Percentiles rank a stretch among this genome's conserved stretches.
These are phyloP conservation scores for Populus davidiana DNA, from an alignment of 345 rosid species.

Conservation along the genomic window DNA sequence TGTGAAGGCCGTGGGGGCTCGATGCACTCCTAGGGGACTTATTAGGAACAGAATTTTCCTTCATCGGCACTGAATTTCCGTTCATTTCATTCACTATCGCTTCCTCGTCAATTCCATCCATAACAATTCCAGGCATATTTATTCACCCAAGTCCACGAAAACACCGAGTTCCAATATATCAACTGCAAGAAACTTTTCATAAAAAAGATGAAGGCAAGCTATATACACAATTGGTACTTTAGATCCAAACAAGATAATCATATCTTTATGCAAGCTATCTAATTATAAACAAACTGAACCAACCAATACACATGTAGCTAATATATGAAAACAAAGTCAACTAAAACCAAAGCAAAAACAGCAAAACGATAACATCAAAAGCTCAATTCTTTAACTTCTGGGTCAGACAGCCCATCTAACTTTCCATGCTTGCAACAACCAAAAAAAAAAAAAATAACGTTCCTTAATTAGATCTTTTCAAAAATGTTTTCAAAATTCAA, in stretches of 20 bases:
- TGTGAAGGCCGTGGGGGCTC: conserved; percentile 33
- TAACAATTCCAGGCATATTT: conserved; percentile 53
- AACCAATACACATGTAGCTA: background rate
- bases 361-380: conserved; percentile 15
- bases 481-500: background rate
- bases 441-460: background rate
- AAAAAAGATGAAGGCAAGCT: background rate
- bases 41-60: conserved; percentile 37
- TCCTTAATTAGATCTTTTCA: conserved; percentile 24
- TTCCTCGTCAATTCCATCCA: conserved; percentile 48
- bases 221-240: conserved; percentile 22
- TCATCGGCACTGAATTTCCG: conserved; percentile 29
- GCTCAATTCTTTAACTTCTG: conserved; percentile 6
- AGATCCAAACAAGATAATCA: conserved; percentile 25
- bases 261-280: background rate
- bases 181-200: conserved; percentile 21
- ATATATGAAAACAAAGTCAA: conserved; percentile 4
- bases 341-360: conserved; percentile 8
- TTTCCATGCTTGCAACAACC: conserved; percentile 5
- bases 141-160: conserved; percentile 25
- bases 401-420: background rate
- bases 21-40: conserved; percentile 31
- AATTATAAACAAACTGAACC: background rate
- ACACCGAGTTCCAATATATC: conserved; percentile 17
- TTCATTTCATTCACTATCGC: conserved; percentile 29